Conservation (phyloP, 192 early-diverging fungal genomes). For the Allomyces javanicus region DNA sequence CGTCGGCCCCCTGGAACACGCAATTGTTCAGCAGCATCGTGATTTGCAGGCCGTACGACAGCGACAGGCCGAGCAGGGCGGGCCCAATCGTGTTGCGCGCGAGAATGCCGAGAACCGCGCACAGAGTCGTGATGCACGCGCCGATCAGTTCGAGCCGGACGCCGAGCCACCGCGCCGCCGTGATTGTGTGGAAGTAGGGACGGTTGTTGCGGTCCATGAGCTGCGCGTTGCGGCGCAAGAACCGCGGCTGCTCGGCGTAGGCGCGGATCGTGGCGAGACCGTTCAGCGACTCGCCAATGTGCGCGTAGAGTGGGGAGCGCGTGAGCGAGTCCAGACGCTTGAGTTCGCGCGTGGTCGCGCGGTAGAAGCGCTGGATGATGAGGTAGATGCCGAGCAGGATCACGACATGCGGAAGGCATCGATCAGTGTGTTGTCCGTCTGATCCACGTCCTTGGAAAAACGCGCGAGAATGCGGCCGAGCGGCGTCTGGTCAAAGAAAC, state of each 20-base stretch:
- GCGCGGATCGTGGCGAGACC: slow-evolving; percentile 49
- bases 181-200: slow-evolving; percentile 56
- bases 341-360: slow-evolving; percentile 60
- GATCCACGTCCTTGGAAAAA: slow-evolving; percentile 42
- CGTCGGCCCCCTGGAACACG: slow-evolving; percentile 1
- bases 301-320: slow-evolving; percentile 62
- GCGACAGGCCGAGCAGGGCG: slow-evolving; percentile 50
- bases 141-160: slow-evolving; percentile 56
- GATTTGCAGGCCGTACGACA: slow-evolving; percentile 65
- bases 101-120: slow-evolving; percentile 46
- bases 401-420: slow-evolving; percentile 42
- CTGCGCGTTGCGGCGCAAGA: slow-evolving; percentile 41
- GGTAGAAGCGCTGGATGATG: slow-evolving; percentile 49
- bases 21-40: slow-evolving; percentile 13
- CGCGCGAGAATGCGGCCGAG: slow-evolving; percentile 49
- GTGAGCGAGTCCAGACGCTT: slow-evolving; percentile 74
- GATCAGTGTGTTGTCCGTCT: slow-evolving; percentile 39
- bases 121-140: slow-evolving; percentile 53
- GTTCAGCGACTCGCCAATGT: slow-evolving; percentile 48
- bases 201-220: slow-evolving; percentile 56
- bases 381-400: slow-evolving; percentile 59
- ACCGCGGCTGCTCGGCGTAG: slow-evolving; percentile 57
- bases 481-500: slow-evolving; percentile 60
- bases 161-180: slow-evolving; percentile 54
- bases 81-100: slow-evolving; percentile 31